Evolutionary conservation across 2,329 filamentous ascomycete species (phyloP), one percentile per base, ranked within the genome.

Genomic region (Colletotrichum filicis): DNA sequence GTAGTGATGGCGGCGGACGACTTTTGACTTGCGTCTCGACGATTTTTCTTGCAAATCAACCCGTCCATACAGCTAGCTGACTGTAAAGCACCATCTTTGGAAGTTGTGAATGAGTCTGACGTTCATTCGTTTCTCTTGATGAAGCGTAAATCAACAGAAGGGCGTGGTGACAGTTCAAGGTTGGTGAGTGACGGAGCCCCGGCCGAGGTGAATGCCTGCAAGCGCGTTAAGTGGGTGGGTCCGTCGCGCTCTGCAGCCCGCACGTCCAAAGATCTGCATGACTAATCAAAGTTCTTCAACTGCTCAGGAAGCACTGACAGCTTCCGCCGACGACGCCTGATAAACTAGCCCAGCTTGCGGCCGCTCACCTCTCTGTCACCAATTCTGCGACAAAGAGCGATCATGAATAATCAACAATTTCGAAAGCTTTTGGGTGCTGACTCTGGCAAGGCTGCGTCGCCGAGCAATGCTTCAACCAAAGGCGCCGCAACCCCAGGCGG

Each of bases 401-500:
- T 56, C 49, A 98, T 99, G 97, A 97, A 98, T 82, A 98, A 98
- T 87, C 91, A 95, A 56, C 94, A 98, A 79, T 99, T 99, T 79
- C 93, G 97, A 67, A 93, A 93, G 75, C 89, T 98, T 7, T 83
- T 98, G 26, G 86, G 92, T 58, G 82, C 82, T 53, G 87, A 86
- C 73, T 79, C 86, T 7, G 79, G 82, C 68, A 86, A 86, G 73
- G 74, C 82, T 35, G 77, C 80, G 74, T 72, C 82, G 76, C 70
- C 81, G 73, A 83, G 82, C 80, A 82, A 89, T 86, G 87, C 85
- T 75, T 80, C 85, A 61, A 86, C 88, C 16, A 79, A 77, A 66
- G 75, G 76, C 77, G 73, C 77, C 74, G 75, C 77, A 73, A 76
- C 76, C 66, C 74, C 78, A 12, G 75, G 74, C 55, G 76, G 68